A percentile compares a stretch with the other conserved stretches of the same genome.
Conservation (phyloP, 768 basidiomycete genomes). For the Tephrocybe sp. region DNA sequence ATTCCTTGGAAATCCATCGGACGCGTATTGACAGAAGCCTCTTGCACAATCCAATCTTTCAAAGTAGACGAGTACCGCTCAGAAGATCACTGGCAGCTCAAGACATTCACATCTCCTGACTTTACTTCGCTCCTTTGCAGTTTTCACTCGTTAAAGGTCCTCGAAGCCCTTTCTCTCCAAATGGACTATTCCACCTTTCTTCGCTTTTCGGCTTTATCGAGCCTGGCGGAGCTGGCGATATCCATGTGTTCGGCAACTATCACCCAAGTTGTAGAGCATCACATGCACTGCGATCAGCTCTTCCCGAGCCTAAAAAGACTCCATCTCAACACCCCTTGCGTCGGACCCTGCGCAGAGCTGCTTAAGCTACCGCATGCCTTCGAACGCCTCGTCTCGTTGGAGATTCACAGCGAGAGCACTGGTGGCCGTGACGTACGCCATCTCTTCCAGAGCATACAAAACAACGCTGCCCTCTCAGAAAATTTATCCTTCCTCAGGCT, state of each 20-base stretch:
- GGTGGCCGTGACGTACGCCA: neutral
- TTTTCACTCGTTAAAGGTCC: slow-evolving; percentile 1
- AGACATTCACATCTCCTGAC: slow-evolving; percentile 4
- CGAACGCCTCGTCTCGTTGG: neutral
- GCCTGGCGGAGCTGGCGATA: neutral
- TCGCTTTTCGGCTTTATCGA: slow-evolving; percentile 1
- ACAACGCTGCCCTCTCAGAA: neutral
- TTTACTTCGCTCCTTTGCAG: neutral
- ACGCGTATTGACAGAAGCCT: neutral
- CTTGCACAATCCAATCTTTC: neutral
- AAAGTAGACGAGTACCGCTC: slow-evolving; percentile 3
- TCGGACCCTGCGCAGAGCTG: neutral
- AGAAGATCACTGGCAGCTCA: slow-evolving; percentile 6
- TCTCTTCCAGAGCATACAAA: slow-evolving; percentile 1
- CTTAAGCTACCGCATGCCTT: slow-evolving; percentile 5
- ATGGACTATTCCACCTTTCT: slow-evolving; percentile 1
- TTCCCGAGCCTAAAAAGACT: slow-evolving; percentile 2
- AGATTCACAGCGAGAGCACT: neutral
- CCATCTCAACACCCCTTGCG: slow-evolving; percentile 3
- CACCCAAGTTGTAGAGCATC: neutral
- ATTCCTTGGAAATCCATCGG: slow-evolving; percentile 6
- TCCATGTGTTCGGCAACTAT: slow-evolving; percentile 2
- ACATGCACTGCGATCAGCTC: neutral
- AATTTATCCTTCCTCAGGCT: slow-evolving; percentile 4
- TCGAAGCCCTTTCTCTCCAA: slow-evolving; percentile 5